phyloP scores from a whole-genome alignment of 2,329 filamentous ascomycete species.

The Hypoxylon sp. region DNA sequence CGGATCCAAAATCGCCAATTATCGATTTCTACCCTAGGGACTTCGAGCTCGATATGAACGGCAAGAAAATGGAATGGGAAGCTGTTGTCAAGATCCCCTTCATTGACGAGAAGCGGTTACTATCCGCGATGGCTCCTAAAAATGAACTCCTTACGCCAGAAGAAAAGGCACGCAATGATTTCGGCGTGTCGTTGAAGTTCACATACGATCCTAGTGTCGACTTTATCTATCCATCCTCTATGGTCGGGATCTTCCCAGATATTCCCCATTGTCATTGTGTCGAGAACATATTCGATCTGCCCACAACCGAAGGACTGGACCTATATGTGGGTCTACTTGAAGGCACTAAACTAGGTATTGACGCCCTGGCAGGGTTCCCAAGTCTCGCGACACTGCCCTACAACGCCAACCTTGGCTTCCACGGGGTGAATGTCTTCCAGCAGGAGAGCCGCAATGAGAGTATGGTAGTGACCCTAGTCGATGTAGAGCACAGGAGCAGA shows the following conservation, averaged over 20 bases:
- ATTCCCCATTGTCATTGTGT: conserved; percentile 89
- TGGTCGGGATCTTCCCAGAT: conserved; percentile 92
- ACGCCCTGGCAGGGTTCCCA: conserved; percentile 94
- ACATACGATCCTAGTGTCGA: conserved; percentile 84
- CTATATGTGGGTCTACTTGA: conserved; percentile 87
- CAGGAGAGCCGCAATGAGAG: conserved; percentile 97
- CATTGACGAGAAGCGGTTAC: conserved; percentile 90
- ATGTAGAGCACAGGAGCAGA: conserved; percentile 79
- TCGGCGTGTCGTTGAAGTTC: conserved; percentile 94
- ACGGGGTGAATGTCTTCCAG: conserved; percentile 95
- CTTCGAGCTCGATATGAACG: conserved; percentile 99
- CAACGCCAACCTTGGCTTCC: conserved; percentile 84
- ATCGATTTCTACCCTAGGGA: conserved; percentile 98
- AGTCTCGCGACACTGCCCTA: conserved; percentile 89
- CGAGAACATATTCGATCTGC: conserved; percentile 96
- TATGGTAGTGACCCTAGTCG: conserved; percentile 88
- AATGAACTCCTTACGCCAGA: conserved; percentile 83
- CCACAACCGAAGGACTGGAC: conserved; percentile 90
- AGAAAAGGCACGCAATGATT: conserved; percentile 87
- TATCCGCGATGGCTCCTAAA: conserved; percentile 88
- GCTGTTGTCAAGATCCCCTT: conserved; percentile 99
- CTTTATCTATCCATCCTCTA: conserved; percentile 88
- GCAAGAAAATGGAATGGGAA: conserved; percentile 99
- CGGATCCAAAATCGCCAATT: conserved; percentile 88
- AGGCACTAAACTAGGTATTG: conserved; percentile 84